Evolutionary conservation across 2,329 filamentous ascomycete species (phyloP), one percentile per base, ranked within the genome.

Genomic region (Aspergillus sp.): DNA sequence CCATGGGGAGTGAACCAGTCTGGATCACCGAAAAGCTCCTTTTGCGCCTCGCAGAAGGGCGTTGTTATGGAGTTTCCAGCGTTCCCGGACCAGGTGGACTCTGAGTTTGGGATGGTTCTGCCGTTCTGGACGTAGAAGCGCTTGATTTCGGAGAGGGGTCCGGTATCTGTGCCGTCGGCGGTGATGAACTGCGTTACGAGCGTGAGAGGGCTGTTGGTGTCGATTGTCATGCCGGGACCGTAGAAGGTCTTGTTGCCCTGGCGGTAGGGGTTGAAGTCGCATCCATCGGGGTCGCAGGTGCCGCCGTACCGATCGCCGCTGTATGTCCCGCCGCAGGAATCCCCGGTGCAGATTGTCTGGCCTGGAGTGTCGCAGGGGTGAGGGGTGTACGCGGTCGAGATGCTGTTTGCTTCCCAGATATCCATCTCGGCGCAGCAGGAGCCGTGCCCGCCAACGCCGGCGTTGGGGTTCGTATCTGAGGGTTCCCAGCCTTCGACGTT

Each of bases 361-460:
- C 78, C 80, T 45, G 77, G 71, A 58, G 70, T 75, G 55, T 74
- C 76, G 79, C 87, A 90, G 44, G 85, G 81, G 72, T 90, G 87
- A 17, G 87, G 85, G 6, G 87, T 90, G 68, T 81, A 81, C 52
- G 87, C 87, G 15, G 81, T 83, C 19, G 86, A 82, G 68, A 87
- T 82, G 64, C 77, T 81, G 80, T 90, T 89, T 65, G 87, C 86
- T 76, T 90, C 86, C 86, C 86, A 89, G 72, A 87, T 80, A 65
- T 89, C 87, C 82, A 90, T 86, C 73, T 89, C 87, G 44, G 82
- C 76, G 72, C 87, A 89, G 81, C 87, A 89, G 40, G 85, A 79
- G 60, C 87, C 87, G 50, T 81, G 75, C 44, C 73, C 72, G 40
- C 82, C 83, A 23, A 73, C 68, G 56, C 84, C 84, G 35, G 81